These are phyloP conservation scores for Conoideocrella luteorostrata DNA, from an alignment of 2,329 filamentous ascomycete species.

Conservation along the genomic window DNA sequence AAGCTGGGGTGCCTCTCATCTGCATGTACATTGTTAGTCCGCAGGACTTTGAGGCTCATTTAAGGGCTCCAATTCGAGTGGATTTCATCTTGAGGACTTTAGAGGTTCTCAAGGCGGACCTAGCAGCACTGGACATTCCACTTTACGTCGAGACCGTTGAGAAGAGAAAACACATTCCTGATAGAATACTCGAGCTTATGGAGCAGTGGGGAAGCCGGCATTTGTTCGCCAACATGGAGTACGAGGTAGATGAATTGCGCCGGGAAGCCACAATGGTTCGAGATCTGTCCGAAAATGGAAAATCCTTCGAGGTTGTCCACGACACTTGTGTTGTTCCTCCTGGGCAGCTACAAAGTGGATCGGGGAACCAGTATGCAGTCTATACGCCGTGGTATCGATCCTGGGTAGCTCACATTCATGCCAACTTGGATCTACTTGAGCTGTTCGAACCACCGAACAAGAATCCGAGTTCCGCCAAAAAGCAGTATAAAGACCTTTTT, in stretches of 20 bases:
- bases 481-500: slow-evolving; percentile 52
- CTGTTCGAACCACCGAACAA: slow-evolving; percentile 43
- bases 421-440: slow-evolving; percentile 60
- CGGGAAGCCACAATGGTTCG: slow-evolving; percentile 64
- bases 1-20: slow-evolving; percentile 64
- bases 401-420: slow-evolving; percentile 69
- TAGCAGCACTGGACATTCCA: slow-evolving; percentile 68
- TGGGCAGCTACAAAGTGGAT: slow-evolving; percentile 57
- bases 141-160: slow-evolving; percentile 68
- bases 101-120: slow-evolving; percentile 55
- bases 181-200: slow-evolving; percentile 57
- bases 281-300: slow-evolving; percentile 52
- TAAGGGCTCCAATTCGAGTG: slow-evolving; percentile 64
- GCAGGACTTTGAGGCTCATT: slow-evolving; percentile 77
- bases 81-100: slow-evolving; percentile 77
- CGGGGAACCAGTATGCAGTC: slow-evolving; percentile 74
- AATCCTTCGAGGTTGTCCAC: slow-evolving; percentile 65
- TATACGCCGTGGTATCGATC: slow-evolving; percentile 76
- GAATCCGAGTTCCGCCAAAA: slow-evolving; percentile 26
- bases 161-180: slow-evolving; percentile 55
- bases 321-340: slow-evolving; percentile 81
- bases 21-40: slow-evolving; percentile 75
- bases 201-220: slow-evolving; percentile 68
- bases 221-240: slow-evolving; percentile 79
- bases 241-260: slow-evolving; percentile 83